phyloP scores from a whole-genome alignment of 176 grass and related monocot genomes.

The Pharus latifolius region DNA sequence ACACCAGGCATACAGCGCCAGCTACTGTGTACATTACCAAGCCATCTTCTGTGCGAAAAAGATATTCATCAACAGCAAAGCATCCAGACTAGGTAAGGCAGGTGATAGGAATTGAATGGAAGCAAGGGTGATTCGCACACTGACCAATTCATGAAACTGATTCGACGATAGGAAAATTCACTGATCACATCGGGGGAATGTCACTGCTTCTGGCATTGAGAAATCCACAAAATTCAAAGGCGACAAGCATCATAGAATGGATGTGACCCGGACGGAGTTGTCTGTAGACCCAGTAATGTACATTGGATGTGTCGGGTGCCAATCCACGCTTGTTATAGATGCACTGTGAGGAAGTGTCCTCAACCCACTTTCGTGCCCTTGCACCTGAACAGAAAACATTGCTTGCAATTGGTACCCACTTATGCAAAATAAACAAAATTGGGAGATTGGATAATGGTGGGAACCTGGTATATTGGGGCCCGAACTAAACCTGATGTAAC shows the following conservation, averaged over 20 bases:
- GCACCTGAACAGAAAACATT: constrained; percentile 45
- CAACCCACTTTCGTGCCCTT: constrained; percentile 60
- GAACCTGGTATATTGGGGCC: constrained; percentile 89
- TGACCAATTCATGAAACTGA: not conserved
- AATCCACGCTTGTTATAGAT: constrained; percentile 74
- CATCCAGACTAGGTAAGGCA: not conserved
- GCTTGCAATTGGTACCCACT: not conserved
- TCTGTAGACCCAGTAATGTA: constrained; percentile 84
- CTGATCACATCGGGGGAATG: not conserved
- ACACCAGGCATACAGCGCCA: not conserved
- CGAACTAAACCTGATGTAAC: constrained; percentile 80
- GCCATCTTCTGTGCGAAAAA: not conserved
- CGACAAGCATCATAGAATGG: constrained; percentile 44
- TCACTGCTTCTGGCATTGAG: not conserved
- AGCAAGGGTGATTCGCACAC: not conserved
- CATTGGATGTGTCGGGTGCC: constrained; percentile 76
- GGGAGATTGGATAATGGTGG: not conserved
- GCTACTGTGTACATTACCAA: not conserved
- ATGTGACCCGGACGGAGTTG: constrained; percentile 84
- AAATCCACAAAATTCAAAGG: not conserved
- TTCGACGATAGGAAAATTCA: not conserved
- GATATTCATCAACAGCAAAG: not conserved
- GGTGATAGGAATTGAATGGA: not conserved
- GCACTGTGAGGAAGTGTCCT: constrained; percentile 65
- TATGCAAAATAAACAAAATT: not conserved